Conservation (phyloP, 768 basidiomycete genomes). For the Mycena kentingensis region DNA sequence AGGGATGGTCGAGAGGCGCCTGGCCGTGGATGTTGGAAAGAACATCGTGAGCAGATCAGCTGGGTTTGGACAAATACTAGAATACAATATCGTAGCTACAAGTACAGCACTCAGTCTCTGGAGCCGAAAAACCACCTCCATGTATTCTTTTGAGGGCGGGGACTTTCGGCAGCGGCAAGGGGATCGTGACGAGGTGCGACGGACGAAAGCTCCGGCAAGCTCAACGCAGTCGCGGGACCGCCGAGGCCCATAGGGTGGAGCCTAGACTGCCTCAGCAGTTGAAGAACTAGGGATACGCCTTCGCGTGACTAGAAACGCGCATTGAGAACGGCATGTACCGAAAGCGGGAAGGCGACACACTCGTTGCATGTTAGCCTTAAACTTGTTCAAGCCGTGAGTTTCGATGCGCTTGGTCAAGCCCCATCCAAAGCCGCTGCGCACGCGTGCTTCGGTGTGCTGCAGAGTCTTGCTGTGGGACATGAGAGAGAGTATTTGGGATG, state of each 20-base stretch:
- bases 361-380: constrained; percentile 85
- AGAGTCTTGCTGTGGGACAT: constrained; percentile 61
- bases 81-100: constrained; percentile 16
- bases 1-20: constrained; percentile 70
- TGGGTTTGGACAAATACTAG: constrained; percentile 18
- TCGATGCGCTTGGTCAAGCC: constrained; percentile 87
- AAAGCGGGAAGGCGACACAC: constrained; percentile 53
- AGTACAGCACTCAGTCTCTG: constrained; percentile 17
- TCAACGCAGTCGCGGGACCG: constrained; percentile 26
- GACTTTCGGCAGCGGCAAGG: not conserved
- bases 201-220: constrained; percentile 11
- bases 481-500: not conserved
- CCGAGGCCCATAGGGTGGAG: constrained; percentile 58
- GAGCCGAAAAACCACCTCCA: constrained; percentile 17
- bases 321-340: no score
- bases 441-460: constrained; percentile 84
- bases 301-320: constrained; percentile 67
- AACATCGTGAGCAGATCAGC: constrained; percentile 55
- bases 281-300: constrained; percentile 82
- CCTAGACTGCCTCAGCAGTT: constrained; percentile 78
- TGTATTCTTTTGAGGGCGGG: constrained; percentile 18
- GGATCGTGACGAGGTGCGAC: not conserved
- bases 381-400: constrained; percentile 77
- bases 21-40: constrained; percentile 80
- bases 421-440: constrained; percentile 90